Base-by-base conservation (phyloP, 2,329 filamentous ascomycete species). In the Neopestalotiopsis sp. region DNA sequence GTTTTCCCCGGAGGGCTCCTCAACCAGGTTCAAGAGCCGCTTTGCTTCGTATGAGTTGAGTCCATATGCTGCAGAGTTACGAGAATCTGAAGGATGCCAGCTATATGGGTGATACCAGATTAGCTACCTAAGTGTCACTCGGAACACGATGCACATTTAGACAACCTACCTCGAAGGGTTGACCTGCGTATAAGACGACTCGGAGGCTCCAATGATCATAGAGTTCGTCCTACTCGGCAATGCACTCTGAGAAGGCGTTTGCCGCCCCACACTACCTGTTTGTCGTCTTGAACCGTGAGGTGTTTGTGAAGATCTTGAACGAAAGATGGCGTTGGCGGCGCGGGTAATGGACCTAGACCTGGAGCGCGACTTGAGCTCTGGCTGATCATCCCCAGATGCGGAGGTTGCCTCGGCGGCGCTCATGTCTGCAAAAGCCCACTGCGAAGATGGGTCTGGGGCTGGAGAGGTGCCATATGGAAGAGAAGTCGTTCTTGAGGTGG, bases 21-120 rank as follows among this genome's bases (percentile, higher is more conserved):
- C 81, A 17, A 76, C 76, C 38, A 83, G 73, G 65, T 82, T 82
- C 53, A 85, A 73, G 9, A 85, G 72, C 6, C 82, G 80, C 70
- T 82, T 80, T n/a, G 82, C 80, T 72, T 84, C 83, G 73, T 86
- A 85, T 32, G 83, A 83, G 34, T 76, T 76, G 65, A 81, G 69
- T 68, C 85, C 80, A 74, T 85, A 83, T 68, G 81, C 82, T 72
- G 81, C 81, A 5, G 83, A 84, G 5, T 78, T 74, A 61, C 79
- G 81, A 53, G 78, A 78, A 30, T 74, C 74, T 42, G 77, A 75
- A 56, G 74, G 67, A 30, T 79, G 76, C 73, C 78, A 76, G 62
- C 79, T 67, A 30, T 30, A 42, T 32, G 14, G 38, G 42, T 49
- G 61, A 20, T 20, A 45, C 1, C 62, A 73, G 28, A 68, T 14